Base-by-base conservation (phyloP, 768 basidiomycete species). In the Boletus rubroflammeus region DNA sequence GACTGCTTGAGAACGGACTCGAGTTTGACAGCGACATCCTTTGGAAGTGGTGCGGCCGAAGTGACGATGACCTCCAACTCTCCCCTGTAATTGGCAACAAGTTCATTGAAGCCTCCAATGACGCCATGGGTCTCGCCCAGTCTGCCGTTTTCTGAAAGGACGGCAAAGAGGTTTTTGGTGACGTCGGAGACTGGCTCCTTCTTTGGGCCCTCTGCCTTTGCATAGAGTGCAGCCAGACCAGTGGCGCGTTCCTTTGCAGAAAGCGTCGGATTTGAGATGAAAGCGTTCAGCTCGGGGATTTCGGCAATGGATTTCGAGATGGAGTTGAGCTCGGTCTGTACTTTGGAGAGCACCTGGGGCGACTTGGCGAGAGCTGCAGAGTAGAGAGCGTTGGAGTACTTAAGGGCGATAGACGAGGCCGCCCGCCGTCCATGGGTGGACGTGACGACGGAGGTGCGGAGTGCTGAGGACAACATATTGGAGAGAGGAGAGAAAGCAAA, bases 41-140 rank as follows among this genome's bases (percentile, higher is more conserved):
- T 88, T 53, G 90, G 79, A 55, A 98, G 80, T 14, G 93, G 84
- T 29, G 83, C 64, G 15, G 92, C 93, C 36, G 91, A 93, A 50
- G 95, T 96, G 75, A 98, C 90, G 52, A 84, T 81, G 58, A 98
- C 90, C 67, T 87, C 90, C 58, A 98, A 76, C 76, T 98, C 96
- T 62, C 97, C 97, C 72, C 83, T 87, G 81, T 98, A 83, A 64
- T 89, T 84, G 42, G 90, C 75, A 55, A 96, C 86, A 60, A 98
- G 84, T 70, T 87, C 86, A 62, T 90, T 86, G 77, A 98, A 98
- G 56, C 90, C 93, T 67, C 88, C 84, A 64, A 98, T 90, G 59
- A 96, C 92, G 56, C 86, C 86, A 62, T 83, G 76, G 17, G 90
- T 84, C 78, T 96, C 90, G 58, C 76, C 81, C 57, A 98, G 79